These are phyloP conservation scores for Coemansia sp. DNA, from an alignment of 192 early-diverging fungal species.

Conservation along the genomic window DNA sequence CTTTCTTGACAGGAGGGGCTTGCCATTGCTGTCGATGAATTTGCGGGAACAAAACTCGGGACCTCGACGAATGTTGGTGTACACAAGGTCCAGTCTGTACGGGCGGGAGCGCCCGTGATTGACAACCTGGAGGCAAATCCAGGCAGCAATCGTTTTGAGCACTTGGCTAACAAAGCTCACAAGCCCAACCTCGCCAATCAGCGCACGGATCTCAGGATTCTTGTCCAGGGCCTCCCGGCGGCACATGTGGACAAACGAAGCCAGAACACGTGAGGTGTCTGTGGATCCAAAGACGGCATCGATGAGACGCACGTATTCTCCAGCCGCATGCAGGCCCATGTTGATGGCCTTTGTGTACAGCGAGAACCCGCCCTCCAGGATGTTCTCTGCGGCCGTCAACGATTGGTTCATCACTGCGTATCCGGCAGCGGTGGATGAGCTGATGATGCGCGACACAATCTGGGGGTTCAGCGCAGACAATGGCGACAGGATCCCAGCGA, in stretches of 20 bases:
- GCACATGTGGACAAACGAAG: slow-evolving; percentile 77
- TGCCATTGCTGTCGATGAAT: slow-evolving; percentile 41
- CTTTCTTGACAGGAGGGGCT: slow-evolving; percentile 10
- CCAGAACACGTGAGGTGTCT: slow-evolving; percentile 87
- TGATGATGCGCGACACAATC: slow-evolving; percentile 41
- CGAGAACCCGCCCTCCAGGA: slow-evolving; percentile 69
- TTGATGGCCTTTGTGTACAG: slow-evolving; percentile 76
- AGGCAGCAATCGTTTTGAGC: slow-evolving; percentile 83
- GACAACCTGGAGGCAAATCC: slow-evolving; percentile 81
- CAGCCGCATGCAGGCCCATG: slow-evolving; percentile 68
- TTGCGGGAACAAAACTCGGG: slow-evolving; percentile 40
- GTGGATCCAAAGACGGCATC: slow-evolving; percentile 96
- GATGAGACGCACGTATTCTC: slow-evolving; percentile 86
- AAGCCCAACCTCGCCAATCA: slow-evolving; percentile 61
- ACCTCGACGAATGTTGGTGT: slow-evolving; percentile 27
- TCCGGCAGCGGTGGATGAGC: slow-evolving; percentile 36
- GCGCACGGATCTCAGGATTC: slow-evolving; percentile 62
- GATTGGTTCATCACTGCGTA: slow-evolving; percentile 45
- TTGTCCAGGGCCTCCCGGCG: slow-evolving; percentile 71
- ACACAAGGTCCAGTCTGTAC: slow-evolving; percentile 51
- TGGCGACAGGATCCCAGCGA: slow-evolving; percentile 32
- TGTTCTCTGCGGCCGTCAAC: slow-evolving; percentile 35
- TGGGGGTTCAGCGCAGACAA: slow-evolving; percentile 47
- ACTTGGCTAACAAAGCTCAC: slow-evolving; percentile 71
- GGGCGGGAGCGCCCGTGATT: slow-evolving; percentile 62